Evolutionary conservation across 202 grass and related monocot genomes (phyloP), one percentile per base, ranked within the genome.

Genomic region (Alloteropsis angusta): DNA sequence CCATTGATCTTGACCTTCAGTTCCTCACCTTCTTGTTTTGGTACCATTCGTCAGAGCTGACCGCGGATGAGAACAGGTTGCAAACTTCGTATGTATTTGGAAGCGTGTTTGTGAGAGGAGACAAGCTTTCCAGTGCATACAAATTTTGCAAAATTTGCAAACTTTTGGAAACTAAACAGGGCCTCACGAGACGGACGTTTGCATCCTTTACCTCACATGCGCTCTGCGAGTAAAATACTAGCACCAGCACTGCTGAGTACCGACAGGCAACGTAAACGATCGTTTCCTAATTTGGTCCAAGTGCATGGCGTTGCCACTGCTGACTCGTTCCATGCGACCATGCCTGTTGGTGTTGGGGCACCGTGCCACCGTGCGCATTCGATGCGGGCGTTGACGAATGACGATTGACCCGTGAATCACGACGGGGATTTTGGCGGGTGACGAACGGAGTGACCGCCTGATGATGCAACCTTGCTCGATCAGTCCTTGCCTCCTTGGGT

Each of bases 391-490:
- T 67, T 74, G 60, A 87, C 34, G 58, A 38, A 79, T 79, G 80
- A 78, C 34, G 58, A 38, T 83, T 79, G 80, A 78, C 66, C 66
- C 80, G 14, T 44, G 35, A 60, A 45, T 83, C 60, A 28, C 60
- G 55, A 55, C 22, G 65, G 14, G 0, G 35, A 36, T 36, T 36
- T 19, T 15, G 44, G 32, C 9, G 0, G 63, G 53, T 79, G 74
- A 87, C 80, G 80, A 66, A 79, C 0, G 75, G 49, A n/a, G 25
- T 87, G 75, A 79, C 74, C 34, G 25, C 23, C 58, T 5, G 58
- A 14, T 78, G 80, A 68, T 68, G 49, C 22, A 41, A 22, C 55
- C 4, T 28, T 58, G 28, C 28, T 30, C 28, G 28, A 30, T 30
- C 28, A 30, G 28, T 30, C 28, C 1, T n/a, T n/a, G n/a, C 4